Base-by-base conservation (phyloP, 768 basidiomycete species). In the Leccinum variicolor region DNA sequence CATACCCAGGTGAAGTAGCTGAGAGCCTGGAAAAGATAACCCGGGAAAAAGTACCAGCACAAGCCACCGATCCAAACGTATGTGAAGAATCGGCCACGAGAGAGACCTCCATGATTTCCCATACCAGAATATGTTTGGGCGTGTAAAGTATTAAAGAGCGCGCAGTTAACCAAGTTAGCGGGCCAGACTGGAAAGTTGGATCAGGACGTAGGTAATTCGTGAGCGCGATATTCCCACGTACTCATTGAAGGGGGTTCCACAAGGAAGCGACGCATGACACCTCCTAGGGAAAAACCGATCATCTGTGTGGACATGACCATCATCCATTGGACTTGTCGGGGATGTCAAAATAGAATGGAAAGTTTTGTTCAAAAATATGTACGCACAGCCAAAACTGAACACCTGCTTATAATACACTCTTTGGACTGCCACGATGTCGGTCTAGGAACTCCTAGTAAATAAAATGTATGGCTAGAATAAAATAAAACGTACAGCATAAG, bases 71-170 rank as follows among this genome's bases (percentile, higher is more conserved):
- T 5, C 71, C 81, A 81, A 15, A 73, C 77, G 53, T 74, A 78
- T 49, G 62, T 7, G 74, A 84, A 84, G 74, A 83, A 84, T 25
- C 78, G 72, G 49, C 77, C 81, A 50, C 84, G 79, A 2, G 79
- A 77, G 53, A 84, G 67, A 54, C 82, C 80, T 2, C 77, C 79
- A 6, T 69, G 74, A 17, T 57, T 70, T 8, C 79, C 77, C 41
- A 77, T 74, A 50, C 81, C 81, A 28, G 74, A 62, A 57, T 80
- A 80, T 26, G 34, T 41, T 57, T 85, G 82, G 2, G 84, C 83
- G 65, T 90, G 89, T 14, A 90, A 74, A 3, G 89, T 90, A 67
- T 90, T 90, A 71, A 87, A 89, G 5, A 90, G 74, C 0, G 88
- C 86, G 59, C 87, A 88, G 3, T 82, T 78, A 11, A 90, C 89